Evolutionary conservation across 495 filamentous ascomycete genomes (phyloP).

Genomic region (Daldinia loculata): DNA sequence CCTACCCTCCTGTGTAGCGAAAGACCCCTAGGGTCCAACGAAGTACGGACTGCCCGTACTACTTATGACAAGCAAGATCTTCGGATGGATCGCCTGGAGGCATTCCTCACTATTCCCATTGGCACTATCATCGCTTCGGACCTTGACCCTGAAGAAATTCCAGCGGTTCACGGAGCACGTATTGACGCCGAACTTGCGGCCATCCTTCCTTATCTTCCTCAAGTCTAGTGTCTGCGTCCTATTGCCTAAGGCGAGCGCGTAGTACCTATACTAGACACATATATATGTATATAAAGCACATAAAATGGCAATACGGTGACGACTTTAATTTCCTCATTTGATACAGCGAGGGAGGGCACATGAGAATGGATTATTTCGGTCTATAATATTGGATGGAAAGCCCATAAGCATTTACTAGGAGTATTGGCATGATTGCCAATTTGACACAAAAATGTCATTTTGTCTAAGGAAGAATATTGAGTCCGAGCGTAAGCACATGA

Average conservation of each 20-base stretch:
- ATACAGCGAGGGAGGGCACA: no score
- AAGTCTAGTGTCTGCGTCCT: neutral
- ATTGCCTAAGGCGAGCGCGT: neutral
- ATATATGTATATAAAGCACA: neutral
- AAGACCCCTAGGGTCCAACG: neutral
- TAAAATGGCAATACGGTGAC: no score
- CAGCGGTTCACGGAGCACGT: neutral
- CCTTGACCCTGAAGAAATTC: neutral
- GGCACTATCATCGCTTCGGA: slow-evolving; percentile 11
- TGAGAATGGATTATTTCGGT: no score
- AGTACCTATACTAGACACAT: neutral
- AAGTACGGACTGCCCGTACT: neutral
- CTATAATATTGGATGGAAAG: no score
- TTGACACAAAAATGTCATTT: no score
- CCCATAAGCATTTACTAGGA: no score
- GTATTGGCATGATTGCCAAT: no score
- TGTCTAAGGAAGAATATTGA: no score
- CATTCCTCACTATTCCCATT: neutral
- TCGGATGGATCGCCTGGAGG: neutral
- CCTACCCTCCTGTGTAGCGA: neutral
- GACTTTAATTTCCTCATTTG: no score
- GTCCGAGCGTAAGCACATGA: no score
- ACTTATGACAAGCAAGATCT: neutral
- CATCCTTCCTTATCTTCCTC: slow-evolving; percentile 4
- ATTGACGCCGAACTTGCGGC: slow-evolving; percentile 1